Percentiles rank a stretch among this genome's conserved stretches.
Evolutionary conservation across 108 stramenopile genomes (phyloP).

Genomic region (Halocafeteria seosinensis): DNA sequence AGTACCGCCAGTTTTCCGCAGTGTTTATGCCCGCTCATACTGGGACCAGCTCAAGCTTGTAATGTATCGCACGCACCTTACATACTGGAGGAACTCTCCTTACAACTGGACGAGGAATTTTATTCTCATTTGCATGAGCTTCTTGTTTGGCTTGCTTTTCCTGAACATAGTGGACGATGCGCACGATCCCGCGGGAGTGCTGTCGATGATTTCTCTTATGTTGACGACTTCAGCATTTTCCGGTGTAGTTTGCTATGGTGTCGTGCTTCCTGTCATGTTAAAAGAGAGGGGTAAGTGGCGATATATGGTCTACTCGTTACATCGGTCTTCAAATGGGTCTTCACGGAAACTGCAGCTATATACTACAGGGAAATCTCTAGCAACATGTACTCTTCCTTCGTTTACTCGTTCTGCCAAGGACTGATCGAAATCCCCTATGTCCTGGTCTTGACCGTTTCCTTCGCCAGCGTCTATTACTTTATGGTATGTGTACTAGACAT

Average conservation of each 20-base stretch:
- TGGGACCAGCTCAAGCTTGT: neutral
- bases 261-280: neutral
- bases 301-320: no score
- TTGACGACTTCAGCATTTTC: neutral
- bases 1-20: conserved; percentile 14
- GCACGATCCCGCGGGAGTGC: no score
- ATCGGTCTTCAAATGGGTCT: no score
- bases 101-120: conserved; percentile 1
- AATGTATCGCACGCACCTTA: neutral
- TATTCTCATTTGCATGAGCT: neutral
- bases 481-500: no score
- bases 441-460: neutral
- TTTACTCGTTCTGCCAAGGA: neutral
- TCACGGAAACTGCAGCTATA: no score
- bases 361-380: neutral
- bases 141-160: conserved; percentile 8
- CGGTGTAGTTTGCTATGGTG: neutral
- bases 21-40: conserved; percentile 15
- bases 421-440: neutral
- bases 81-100: conserved; percentile 11
- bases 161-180: neutral
- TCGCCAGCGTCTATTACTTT: neutral
- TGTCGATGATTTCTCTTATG: neutral
- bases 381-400: neutral
- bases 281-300: no score